phyloP scores from a whole-genome alignment of 768 basidiomycete species.

The Tylopilus felleus region DNA sequence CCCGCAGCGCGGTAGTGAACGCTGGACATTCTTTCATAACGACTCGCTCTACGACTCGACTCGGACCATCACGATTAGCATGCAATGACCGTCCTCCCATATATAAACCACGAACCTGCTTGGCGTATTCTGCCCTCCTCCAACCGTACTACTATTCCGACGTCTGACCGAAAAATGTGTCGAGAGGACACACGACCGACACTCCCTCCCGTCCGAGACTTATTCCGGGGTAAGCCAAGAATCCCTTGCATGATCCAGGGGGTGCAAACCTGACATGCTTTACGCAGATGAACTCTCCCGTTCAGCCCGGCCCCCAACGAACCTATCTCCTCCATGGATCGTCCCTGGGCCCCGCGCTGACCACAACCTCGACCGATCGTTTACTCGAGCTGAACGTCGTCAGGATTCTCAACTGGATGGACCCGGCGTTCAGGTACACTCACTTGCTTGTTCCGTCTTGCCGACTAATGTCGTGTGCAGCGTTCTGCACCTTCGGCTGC shows the following conservation, averaged over 20 bases:
- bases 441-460: neutral
- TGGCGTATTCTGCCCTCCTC: conserved; percentile 6
- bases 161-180: conserved; percentile 26
- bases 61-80: conserved; percentile 28
- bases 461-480: conserved; percentile 14
- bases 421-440: conserved; percentile 31
- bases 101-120: conserved; percentile 21
- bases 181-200: conserved; percentile 45
- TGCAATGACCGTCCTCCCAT: conserved; percentile 22
- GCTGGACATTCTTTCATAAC: conserved; percentile 29
- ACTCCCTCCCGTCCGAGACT: conserved; percentile 68
- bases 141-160: conserved; percentile 20
- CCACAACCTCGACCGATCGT: conserved; percentile 23
- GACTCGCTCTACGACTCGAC: conserved; percentile 13
- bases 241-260: neutral
- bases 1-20: conserved; percentile 23
- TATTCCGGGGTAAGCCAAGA: conserved; percentile 53
- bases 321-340: conserved; percentile 41
- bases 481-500: conserved; percentile 18
- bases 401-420: conserved; percentile 25
- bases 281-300: conserved; percentile 47
- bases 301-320: conserved; percentile 36
- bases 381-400: conserved; percentile 24
- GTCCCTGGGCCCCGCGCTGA: conserved; percentile 40
- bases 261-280: neutral